Evolutionary conservation across 2,329 filamentous ascomycete species (phyloP), one percentile per base, ranked within the genome.

Genomic region (Trichoderma pleuroti): DNA sequence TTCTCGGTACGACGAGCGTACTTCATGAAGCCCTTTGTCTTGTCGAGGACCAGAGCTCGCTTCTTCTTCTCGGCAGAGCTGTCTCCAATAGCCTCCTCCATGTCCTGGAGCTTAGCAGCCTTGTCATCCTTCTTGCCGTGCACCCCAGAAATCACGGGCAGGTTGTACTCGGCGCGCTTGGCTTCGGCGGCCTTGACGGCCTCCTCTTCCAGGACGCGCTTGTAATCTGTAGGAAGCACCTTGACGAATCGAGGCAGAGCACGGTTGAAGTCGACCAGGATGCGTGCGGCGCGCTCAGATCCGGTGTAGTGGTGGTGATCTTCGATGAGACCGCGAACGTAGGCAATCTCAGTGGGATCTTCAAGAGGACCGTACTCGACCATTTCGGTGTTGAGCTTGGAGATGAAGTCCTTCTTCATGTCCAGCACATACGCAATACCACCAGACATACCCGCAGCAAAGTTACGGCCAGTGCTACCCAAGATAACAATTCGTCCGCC

Each of bases 261-360:
- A 75, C 94, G 91, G 81, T 91, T 97, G 84, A 98, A 98, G 85
- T 98, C 95, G n/a, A 97, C 87, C 11, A 98, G 86, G 74, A 98
- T 93, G 73, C 95, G 93, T 72, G 94, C 94, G 36, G 95, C 95
- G 68, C 97, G 88, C 85, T 98, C 95, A 16, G 95, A 98, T 72
- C 95, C 95, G 71, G 95, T 98, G 86, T 97, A 98, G 82, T 98
- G 95, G 82, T 98, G 94, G 78, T 98, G 95, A 76, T 98, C 95
- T 84, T 98, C 95, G 70, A 98, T 93, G 75, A 98, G 86, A 73
- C 94, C 92, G 75, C 94, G 93, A 34, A 98, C 86, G 80, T 92
- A 98, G 39, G 94, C 93, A 77, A 98, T 93, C 81, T 98, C 95
- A 71, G 90, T 84, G 30, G 93, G 93, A 72, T 98, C 94, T 73